A percentile compares a stretch with the other conserved stretches of the same genome.
Evolutionary conservation across 2,329 filamentous ascomycete species (phyloP).

Genomic region (Myriosclerotinia scirpicola): DNA sequence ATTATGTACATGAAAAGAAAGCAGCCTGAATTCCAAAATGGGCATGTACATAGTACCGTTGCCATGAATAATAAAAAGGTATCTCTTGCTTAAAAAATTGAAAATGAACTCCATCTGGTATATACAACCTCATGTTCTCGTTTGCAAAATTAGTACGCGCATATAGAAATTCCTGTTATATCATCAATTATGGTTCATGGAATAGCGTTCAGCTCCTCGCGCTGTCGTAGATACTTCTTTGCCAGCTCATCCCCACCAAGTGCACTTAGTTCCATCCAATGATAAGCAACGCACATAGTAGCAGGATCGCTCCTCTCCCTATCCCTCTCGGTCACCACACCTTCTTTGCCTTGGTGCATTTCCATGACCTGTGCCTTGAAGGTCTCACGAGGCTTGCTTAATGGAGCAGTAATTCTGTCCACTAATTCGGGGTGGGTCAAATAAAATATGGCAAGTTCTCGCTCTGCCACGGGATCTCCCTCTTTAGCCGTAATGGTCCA

Average conservation of each 20-base stretch:
- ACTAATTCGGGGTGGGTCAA: slow-evolving; percentile 87
- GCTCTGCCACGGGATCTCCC: slow-evolving; percentile 82
- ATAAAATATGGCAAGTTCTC: slow-evolving; percentile 91
- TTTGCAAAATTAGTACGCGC: slow-evolving; percentile 11
- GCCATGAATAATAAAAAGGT: slow-evolving; percentile 19
- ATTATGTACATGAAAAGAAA: background rate
- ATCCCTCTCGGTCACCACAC: slow-evolving; percentile 51
- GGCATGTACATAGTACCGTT: slow-evolving; percentile 2
- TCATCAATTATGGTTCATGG: slow-evolving; percentile 30
- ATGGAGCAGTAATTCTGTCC: slow-evolving; percentile 74
- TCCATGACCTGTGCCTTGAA: slow-evolving; percentile 89
- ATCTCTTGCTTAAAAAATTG: slow-evolving; percentile 22
- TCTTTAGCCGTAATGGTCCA: slow-evolving; percentile 93
- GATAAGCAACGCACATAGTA: slow-evolving; percentile 89
- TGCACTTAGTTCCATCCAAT: slow-evolving; percentile 94
- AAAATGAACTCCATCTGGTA: slow-evolving; percentile 20
- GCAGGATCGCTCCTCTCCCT: slow-evolving; percentile 72
- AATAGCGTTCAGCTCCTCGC: slow-evolving; percentile 40
- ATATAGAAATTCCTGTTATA: slow-evolving; percentile 4
- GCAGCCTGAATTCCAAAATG: background rate
- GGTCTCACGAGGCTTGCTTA: slow-evolving; percentile 81
- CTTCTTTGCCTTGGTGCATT: slow-evolving; percentile 52
- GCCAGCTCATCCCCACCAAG: slow-evolving; percentile 84
- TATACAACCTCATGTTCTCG: slow-evolving; percentile 15
- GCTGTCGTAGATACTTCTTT: slow-evolving; percentile 74